Conservation (phyloP, 1,139 yeast genomes). For the Hansenula sp. region DNA sequence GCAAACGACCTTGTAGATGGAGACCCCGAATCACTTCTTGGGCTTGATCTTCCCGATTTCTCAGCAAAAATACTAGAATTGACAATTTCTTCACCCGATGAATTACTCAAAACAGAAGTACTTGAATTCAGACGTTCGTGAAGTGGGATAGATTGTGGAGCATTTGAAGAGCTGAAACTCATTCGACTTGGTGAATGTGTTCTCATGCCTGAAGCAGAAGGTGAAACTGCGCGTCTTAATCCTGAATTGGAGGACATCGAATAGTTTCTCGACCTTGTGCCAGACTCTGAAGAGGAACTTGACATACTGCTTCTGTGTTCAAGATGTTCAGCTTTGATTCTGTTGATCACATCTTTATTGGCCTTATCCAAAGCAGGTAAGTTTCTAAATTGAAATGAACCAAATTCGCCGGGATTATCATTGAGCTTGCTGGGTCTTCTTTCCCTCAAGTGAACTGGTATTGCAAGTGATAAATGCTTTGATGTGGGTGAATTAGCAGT, state of each 20-base stretch:
- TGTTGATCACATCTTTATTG: conserved; percentile 85
- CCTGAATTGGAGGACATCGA: conserved; percentile 23
- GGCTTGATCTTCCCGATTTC: conserved; percentile 30
- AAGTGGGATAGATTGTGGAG: conserved; percentile 19
- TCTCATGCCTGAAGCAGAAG: conserved; percentile 28
- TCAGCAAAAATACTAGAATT: conserved; percentile 13
- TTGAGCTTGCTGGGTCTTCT: conserved; percentile 66
- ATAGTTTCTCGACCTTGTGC: conserved; percentile 25
- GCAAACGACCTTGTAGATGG: conserved; percentile 17
- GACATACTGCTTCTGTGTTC: conserved; percentile 26
- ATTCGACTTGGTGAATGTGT: conserved; percentile 20
- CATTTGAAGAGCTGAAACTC: conserved; percentile 12
- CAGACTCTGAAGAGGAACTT: conserved; percentile 31
- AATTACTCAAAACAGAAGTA: conserved; percentile 27
- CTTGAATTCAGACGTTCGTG: conserved; percentile 37
- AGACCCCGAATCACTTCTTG: conserved; percentile 25
- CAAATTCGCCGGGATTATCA: conserved; percentile 79
- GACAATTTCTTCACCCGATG: conserved; percentile 35
- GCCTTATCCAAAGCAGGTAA: conserved; percentile 89
- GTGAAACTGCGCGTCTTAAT: conserved; percentile 23
- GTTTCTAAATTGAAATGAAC: conserved; percentile 88
- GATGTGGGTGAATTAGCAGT: conserved; percentile 26
- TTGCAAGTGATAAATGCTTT: conserved; percentile 40
- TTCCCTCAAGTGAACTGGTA: conserved; percentile 56
- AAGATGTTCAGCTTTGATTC: conserved; percentile 79